Conservation (phyloP, 2,329 filamentous ascomycete species). For the Nectriaceae sp. region DNA sequence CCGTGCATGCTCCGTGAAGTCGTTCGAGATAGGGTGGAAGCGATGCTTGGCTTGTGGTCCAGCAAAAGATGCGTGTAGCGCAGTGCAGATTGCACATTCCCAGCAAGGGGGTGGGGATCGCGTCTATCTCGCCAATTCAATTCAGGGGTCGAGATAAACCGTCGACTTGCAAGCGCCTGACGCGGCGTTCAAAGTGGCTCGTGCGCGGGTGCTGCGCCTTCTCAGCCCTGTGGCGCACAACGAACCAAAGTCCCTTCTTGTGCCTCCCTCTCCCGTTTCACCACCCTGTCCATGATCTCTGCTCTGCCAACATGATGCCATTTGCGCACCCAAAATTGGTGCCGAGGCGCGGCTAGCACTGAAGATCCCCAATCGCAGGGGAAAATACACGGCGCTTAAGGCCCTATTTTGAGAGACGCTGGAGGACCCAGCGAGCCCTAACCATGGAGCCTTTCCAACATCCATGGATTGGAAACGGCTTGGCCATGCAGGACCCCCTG, state of each 20-base stretch:
- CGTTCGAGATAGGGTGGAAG: constrained; percentile 2
- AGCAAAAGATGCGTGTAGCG: too few species aligned
- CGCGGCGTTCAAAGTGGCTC: constrained; percentile 11
- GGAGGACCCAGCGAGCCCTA: neutral
- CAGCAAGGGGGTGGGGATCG: constrained; percentile 8
- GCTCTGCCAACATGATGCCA: neutral
- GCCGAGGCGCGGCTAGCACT: neutral
- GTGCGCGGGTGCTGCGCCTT: constrained; percentile 16
- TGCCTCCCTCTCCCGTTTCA: neutral
- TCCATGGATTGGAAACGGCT: too few species aligned
- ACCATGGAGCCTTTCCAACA: too few species aligned
- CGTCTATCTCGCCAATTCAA: constrained; percentile 22
- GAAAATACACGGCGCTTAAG: constrained; percentile 6
- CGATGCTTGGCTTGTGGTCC: neutral
- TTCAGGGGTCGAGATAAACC: neutral
- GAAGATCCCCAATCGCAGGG: constrained; percentile 1
- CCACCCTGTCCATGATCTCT: neutral
- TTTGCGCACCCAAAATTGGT: constrained; percentile 6
- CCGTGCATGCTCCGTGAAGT: constrained; percentile 24
- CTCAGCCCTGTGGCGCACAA: constrained; percentile 26
- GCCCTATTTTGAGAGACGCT: constrained; percentile 5
- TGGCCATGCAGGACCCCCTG: too few species aligned
- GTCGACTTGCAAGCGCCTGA: constrained; percentile 1
- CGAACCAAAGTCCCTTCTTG: constrained; percentile 4
- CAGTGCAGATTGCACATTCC: too few species aligned